Conservation (phyloP, 768 basidiomycete species). For the Collybia sordida region DNA sequence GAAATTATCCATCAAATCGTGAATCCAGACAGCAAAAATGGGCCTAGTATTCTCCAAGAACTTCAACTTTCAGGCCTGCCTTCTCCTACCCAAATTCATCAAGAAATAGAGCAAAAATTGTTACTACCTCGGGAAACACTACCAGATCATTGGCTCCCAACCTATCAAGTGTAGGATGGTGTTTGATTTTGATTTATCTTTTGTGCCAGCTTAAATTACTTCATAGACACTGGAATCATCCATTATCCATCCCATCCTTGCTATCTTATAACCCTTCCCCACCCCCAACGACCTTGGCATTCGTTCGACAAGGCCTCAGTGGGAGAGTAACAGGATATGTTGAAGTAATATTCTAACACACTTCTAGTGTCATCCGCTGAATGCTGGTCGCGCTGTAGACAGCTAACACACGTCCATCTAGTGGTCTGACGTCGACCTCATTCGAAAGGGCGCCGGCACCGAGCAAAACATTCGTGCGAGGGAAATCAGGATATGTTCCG, state of each 20-base stretch:
- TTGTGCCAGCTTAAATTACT: conserved; percentile 12
- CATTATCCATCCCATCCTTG: conserved; percentile 60
- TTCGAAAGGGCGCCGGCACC: conserved; percentile 82
- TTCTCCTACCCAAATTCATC: conserved; percentile 57
- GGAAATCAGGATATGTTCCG: conserved; percentile 90
- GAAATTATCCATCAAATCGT: conserved; percentile 48
- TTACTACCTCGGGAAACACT: conserved; percentile 67
- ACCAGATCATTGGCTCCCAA: conserved; percentile 70
- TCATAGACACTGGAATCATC: conserved; percentile 70
- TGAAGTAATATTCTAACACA: conserved; percentile 51
- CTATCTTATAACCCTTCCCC: conserved; percentile 67
- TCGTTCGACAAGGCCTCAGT: conserved; percentile 76
- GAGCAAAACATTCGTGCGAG: conserved; percentile 81
- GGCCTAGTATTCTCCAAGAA: conserved; percentile 44
- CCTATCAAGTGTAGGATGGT: conserved; percentile 76
- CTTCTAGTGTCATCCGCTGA: conserved; percentile 1
- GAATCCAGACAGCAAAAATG: conserved; percentile 38
- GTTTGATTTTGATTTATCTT: conserved; percentile 8
- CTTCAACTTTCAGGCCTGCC: conserved; percentile 61
- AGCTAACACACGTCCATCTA: conserved; percentile 51
- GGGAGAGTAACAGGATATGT: conserved; percentile 79
- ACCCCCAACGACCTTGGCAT: conserved; percentile 70
- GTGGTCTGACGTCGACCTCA: conserved; percentile 83
- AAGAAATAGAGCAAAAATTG: conserved; percentile 73
- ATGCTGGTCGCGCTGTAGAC: conserved; percentile 37